Base-by-base conservation (phyloP, 2,329 filamentous ascomycete species). In the Aplosporella prunicola region DNA sequence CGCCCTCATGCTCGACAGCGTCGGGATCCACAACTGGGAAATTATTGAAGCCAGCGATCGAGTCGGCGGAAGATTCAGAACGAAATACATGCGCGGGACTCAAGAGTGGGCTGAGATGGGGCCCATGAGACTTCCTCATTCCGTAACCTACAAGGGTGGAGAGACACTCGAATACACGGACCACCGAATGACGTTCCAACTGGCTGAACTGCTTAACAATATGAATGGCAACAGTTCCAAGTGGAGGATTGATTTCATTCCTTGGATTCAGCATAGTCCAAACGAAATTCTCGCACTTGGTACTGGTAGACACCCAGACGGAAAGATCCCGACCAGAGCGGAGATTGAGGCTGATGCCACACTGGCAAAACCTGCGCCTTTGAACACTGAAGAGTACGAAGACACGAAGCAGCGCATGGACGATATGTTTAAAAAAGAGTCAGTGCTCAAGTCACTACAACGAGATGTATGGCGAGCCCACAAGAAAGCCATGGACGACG, bases 1-100 rank as follows among this genome's bases (percentile, higher is more conserved):
- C 10, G 32, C 25, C n/a, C 39, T 41, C 32, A 41, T 41, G 32
- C 39, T 41, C 9, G 33, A 35, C 2, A 35, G 33, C 25, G 13
- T 35, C 7, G 25, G 33, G 5, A 4, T 35, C n/a, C 17, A 35
- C 33, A 35, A 35, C 9, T 35, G 33, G 33, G 33, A 35, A 20
- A 35, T 35, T 7, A 20, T 35, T 18, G 33, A 35, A 11, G 33
- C 25, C 13, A 35, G 33, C 24, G 17, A 22, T 18, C 33, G 25
- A 5, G 33, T 35, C 3, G 33, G 33, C 3, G 33, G 33, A n/a
- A 15, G 33, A 5, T 35, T 35, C 33, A 14, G 33, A 8, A 35
- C 33, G 9, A 27, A 27, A 13, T 35, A 35, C 24, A 14, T 35
- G 5, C 24, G 17, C 13, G 33, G 33, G 2, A 35, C 33, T 3